Base-by-base conservation (phyloP, 2,329 filamentous ascomycete genomes). In the Fulvia fulva region DNA sequence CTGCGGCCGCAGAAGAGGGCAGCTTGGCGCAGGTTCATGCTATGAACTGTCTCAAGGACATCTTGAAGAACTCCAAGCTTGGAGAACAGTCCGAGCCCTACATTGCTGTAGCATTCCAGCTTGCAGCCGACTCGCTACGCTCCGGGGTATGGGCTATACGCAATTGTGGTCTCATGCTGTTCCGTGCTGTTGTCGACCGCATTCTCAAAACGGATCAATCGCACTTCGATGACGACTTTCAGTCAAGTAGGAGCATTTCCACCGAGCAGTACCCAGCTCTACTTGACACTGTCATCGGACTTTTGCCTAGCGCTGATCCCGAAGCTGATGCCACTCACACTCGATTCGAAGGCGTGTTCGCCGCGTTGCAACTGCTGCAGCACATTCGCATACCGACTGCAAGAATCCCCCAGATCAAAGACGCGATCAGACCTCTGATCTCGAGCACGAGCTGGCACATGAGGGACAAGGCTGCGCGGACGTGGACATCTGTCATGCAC, bases 111-210 rank as follows among this genome's bases (percentile, higher is more conserved):
- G 87, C 87, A 32, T 79, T 99, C 3, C 83, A 87, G 60, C 80
- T 97, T n/a, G 91, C 92, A 1, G 89, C 90, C 11, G 83, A 83
- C 58, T 90, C 88, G 53, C 80, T 99, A 16, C 87, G 85, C 46
- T 94, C 90, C 0, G 83, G 89, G 59, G 85, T 94, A 22, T 99
- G 94, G 94, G 90, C 92, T 0, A 91, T 99, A 57, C 87, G 92
- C 0, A 99, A 99, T 72, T 97, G 91, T 65, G 91, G 91, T 1
- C 76, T 97, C 32, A 88, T 97, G 76, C 83, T 99, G 6, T 86
- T 97, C 63, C 86, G 93, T 55, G 90, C 91, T 61, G 79, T 97
- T 5, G 89, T 96, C 53, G 90, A 94, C 70, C 83, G 84, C 62
- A 77, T 95, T 0, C 84, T 94, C 26, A 89, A 90, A 16, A 90